Conservation (phyloP, 192 early-diverging fungal species). For the Entomortierella parvispora region DNA sequence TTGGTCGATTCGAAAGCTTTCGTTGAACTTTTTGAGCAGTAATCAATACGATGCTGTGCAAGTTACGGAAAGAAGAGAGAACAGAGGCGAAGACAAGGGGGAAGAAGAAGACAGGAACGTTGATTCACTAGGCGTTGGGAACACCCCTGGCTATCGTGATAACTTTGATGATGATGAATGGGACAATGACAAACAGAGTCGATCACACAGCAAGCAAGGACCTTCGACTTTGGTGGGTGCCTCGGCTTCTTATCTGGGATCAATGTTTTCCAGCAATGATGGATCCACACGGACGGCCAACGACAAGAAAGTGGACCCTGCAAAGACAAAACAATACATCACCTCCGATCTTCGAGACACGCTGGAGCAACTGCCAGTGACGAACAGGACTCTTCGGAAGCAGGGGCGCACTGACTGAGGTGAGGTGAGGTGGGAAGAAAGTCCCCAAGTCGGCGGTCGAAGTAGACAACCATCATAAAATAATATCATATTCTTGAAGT, state of each 20-base stretch:
- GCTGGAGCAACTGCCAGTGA: constrained; percentile 6
- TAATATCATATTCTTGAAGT: neutral
- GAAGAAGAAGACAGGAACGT: neutral
- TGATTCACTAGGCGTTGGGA: too few species aligned
- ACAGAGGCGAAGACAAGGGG: neutral
- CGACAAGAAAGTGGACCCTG: too few species aligned
- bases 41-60: constrained; percentile 17
- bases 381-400: constrained; percentile 13
- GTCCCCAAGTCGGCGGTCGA: neutral
- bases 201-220: too few species aligned
- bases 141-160: too few species aligned
- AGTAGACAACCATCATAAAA: neutral
- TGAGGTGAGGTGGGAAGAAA: neutral
- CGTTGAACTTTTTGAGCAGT: constrained; percentile 27
- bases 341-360: constrained; percentile 13
- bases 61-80: neutral
- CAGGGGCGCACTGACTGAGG: constrained; percentile 14
- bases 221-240: too few species aligned
- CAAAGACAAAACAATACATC: constrained; percentile 15
- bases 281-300: too few species aligned
- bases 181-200: neutral
- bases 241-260: too few species aligned
- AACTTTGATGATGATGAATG: neutral
- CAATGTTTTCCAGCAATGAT: too few species aligned
- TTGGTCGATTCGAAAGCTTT: constrained; percentile 37